Percentiles rank a stretch among this genome's conserved stretches.
Conservation (phyloP, 495 filamentous ascomycete species). For the Penicillium antarcticum region DNA sequence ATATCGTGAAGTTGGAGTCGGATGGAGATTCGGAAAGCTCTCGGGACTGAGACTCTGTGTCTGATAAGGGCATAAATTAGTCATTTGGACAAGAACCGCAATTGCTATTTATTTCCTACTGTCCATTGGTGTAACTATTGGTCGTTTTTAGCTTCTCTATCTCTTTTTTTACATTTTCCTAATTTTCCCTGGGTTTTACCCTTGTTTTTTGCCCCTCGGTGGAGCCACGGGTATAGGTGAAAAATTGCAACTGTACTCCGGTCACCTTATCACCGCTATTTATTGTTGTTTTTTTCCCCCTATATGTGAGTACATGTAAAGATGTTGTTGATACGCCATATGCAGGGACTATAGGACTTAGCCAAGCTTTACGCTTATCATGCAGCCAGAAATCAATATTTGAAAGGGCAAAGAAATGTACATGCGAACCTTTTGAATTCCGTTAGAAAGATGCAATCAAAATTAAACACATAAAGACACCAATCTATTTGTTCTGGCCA, state of each 20-base stretch:
- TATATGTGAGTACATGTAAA: too few species aligned
- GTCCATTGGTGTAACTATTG: too few species aligned
- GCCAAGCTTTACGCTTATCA: neutral
- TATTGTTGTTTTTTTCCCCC: too few species aligned
- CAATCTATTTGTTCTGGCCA: slow-evolving; percentile 31
- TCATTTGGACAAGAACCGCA: too few species aligned
- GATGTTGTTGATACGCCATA: neutral
- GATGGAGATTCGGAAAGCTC: neutral
- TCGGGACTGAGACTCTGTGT: neutral
- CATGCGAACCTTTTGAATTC: slow-evolving; percentile 18
- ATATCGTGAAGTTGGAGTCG: neutral
- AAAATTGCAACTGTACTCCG: neutral
- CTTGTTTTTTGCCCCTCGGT: neutral
- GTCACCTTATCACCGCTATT: neutral
- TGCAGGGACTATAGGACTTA: neutral
- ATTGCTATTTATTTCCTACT: too few species aligned
- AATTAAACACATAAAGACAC: slow-evolving; percentile 27
- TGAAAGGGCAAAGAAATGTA: slow-evolving; percentile 14
- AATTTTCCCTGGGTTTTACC: neutral
- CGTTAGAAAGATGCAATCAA: slow-evolving; percentile 11
- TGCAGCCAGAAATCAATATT: neutral
- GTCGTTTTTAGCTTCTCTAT: too few species aligned
- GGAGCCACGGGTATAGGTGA: neutral
- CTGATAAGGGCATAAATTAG: neutral
- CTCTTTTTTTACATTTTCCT: too few species aligned